phyloP scores from a whole-genome alignment of 2,329 filamentous ascomycete species.

The Aspergillus sp. region DNA sequence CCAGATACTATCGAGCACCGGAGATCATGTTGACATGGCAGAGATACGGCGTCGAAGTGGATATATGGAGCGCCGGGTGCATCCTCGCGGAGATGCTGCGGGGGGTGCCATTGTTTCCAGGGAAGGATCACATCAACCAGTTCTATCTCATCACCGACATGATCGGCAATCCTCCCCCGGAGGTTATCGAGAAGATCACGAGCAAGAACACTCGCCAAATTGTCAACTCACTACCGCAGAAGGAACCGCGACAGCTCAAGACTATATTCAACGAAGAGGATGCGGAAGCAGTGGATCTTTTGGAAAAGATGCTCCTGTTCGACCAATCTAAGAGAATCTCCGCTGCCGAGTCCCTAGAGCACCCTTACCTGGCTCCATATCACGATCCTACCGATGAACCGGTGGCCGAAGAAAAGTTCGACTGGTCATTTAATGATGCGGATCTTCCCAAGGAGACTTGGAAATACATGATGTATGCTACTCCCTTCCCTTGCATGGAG shows the following conservation, averaged over 20 bases:
- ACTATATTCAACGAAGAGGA: constrained; percentile 96
- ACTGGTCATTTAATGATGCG: constrained; percentile 99
- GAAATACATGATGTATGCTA: constrained; percentile 96
- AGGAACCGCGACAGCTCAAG: constrained; percentile 77
- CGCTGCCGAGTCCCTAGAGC: constrained; percentile 77
- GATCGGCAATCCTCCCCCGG: constrained; percentile 89
- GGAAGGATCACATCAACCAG: constrained; percentile 98
- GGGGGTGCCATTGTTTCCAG: constrained; percentile 94
- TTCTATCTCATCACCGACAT: constrained; percentile 99
- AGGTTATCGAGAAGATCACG: constrained; percentile 97
- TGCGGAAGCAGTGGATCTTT: constrained; percentile 71
- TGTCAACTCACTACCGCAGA: constrained; percentile 91
- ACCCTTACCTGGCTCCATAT: constrained; percentile 92
- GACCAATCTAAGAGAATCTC: constrained; percentile 95
- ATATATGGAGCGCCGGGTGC: constrained; percentile 99
- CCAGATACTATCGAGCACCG: constrained; percentile 94
- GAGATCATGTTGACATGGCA: constrained; percentile 99
- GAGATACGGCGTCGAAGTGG: constrained; percentile 97
- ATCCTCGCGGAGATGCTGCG: constrained; percentile 99
- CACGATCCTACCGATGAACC: constrained; percentile 97
- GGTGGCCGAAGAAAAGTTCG: constrained; percentile 91
- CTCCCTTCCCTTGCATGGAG: neutral
- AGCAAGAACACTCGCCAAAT: constrained; percentile 97
- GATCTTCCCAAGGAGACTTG: constrained; percentile 97
- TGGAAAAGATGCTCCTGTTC: constrained; percentile 96